phyloP scores from a whole-genome alignment of 2,329 filamentous ascomycete species.

The Aureobasidium pullulans region DNA sequence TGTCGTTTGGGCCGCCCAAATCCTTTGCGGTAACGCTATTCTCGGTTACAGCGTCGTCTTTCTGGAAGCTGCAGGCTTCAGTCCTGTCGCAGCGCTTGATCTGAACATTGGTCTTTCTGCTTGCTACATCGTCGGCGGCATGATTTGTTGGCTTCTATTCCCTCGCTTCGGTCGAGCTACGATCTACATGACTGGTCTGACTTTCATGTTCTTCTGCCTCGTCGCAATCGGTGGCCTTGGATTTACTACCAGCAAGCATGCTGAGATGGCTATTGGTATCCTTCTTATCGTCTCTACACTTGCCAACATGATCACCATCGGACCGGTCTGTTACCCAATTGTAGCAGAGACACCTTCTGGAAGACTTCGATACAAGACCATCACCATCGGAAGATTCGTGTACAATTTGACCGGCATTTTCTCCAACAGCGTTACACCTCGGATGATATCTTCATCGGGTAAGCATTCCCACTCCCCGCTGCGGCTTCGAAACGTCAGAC shows the following conservation, averaged over 20 bases:
- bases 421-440: constrained; percentile 35
- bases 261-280: constrained; percentile 25
- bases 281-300: constrained; percentile 31
- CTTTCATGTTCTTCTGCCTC: constrained; percentile 32
- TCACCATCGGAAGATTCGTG: constrained; percentile 32
- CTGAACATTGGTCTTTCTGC: constrained; percentile 28
- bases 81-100: constrained; percentile 31
- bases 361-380: constrained; percentile 31
- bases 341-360: constrained; percentile 32
- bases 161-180: constrained; percentile 32
- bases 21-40: constrained; percentile 24
- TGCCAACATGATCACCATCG: constrained; percentile 22
- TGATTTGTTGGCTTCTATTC: constrained; percentile 35
- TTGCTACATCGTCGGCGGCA: constrained; percentile 27
- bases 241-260: constrained; percentile 1
- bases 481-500: not conserved
- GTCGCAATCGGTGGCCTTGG: constrained; percentile 14
- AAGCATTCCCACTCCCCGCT: not conserved
- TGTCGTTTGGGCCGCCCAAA: constrained; percentile 20
- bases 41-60: constrained; percentile 30
- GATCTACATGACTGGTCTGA: constrained; percentile 36
- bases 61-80: constrained; percentile 28
- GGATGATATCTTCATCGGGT: constrained; percentile 29
- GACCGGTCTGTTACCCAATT: constrained; percentile 33
- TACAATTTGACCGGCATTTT: constrained; percentile 35